phyloP scores from a whole-genome alignment of 1,284 basidiomycete genomes.

The Retiboletus fuscus region DNA sequence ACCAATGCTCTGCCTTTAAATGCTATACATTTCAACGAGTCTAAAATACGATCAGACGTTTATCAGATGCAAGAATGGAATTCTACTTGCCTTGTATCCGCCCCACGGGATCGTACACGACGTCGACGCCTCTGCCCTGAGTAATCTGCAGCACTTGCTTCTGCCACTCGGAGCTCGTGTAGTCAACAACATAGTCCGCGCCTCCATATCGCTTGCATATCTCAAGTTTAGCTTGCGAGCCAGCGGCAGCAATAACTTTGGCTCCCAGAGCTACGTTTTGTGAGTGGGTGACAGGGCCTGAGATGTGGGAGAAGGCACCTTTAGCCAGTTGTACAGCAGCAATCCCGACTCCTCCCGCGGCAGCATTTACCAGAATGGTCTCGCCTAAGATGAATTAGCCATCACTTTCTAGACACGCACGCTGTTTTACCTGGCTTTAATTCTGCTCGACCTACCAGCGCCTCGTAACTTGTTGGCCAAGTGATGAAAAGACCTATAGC shows the following conservation, averaged over 20 bases:
- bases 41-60: conserved; percentile 43
- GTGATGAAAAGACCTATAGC: conserved; percentile 75
- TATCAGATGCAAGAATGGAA: conserved; percentile 1
- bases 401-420: conserved; percentile 9
- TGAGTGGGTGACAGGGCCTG: conserved; percentile 12
- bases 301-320: conserved; percentile 53
- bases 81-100: conserved; percentile 68
- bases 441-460: conserved; percentile 85
- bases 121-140: conserved; percentile 84
- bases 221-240: conserved; percentile 76
- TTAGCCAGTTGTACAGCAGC: conserved; percentile 92
- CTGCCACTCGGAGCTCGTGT: conserved; percentile 78
- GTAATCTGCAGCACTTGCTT: conserved; percentile 81
- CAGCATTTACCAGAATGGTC: conserved; percentile 89
- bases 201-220: conserved; percentile 76
- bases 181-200: conserved; percentile 78
- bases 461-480: conserved; percentile 93
- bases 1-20: conserved; percentile 94
- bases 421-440: conserved; percentile 69
- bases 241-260: conserved; percentile 83
- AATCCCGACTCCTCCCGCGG: conserved; percentile 94
- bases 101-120: conserved; percentile 93
- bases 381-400: conserved; percentile 66
- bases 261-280: conserved; percentile 71
- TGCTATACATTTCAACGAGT: conserved; percentile 89